Evolutionary conservation across 352 stramenopile genomes (phyloP).

Genomic region (Pythium guiyangense): DNA sequence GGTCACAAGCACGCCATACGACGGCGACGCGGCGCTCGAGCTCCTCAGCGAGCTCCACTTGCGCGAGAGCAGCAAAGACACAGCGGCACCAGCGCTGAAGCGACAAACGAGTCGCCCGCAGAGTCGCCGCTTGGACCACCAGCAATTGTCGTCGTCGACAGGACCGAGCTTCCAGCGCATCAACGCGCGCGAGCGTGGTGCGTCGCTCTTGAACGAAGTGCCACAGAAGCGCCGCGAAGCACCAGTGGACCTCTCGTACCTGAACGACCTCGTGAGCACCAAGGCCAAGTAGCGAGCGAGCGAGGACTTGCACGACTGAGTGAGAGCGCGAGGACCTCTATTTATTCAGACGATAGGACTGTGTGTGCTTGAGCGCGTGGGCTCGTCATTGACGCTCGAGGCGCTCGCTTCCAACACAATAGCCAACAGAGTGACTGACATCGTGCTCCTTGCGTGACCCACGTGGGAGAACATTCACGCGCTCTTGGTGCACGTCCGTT

Average conservation of each 20-base stretch:
- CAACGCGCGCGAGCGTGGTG: slow-evolving; percentile 7
- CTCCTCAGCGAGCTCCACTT: slow-evolving; percentile 8
- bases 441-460: no score
- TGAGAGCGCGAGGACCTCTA: background rate
- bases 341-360: background rate
- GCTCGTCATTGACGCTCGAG: no score
- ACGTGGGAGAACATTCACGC: no score
- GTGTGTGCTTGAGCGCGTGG: no score
- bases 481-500: no score
- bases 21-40: slow-evolving; percentile 9
- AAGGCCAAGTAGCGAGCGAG: slow-evolving; percentile 3
- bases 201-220: slow-evolving; percentile 8
- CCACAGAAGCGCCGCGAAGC: slow-evolving; percentile 19
- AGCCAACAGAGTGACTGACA: no score
- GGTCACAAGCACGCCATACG: slow-evolving; percentile 21
- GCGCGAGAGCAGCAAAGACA: slow-evolving; percentile 1
- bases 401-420: no score
- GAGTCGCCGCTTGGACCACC: background rate
- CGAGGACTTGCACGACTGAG: no score
- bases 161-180: slow-evolving; percentile 8
- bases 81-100: background rate
- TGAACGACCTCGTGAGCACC: slow-evolving; percentile 29
- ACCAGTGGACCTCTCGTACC: slow-evolving; percentile 46
- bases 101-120: background rate
- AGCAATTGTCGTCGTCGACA: background rate